These are phyloP conservation scores for Erysimum cheiri DNA, from an alignment of 441 rosid genomes.

Conservation along the genomic window DNA sequence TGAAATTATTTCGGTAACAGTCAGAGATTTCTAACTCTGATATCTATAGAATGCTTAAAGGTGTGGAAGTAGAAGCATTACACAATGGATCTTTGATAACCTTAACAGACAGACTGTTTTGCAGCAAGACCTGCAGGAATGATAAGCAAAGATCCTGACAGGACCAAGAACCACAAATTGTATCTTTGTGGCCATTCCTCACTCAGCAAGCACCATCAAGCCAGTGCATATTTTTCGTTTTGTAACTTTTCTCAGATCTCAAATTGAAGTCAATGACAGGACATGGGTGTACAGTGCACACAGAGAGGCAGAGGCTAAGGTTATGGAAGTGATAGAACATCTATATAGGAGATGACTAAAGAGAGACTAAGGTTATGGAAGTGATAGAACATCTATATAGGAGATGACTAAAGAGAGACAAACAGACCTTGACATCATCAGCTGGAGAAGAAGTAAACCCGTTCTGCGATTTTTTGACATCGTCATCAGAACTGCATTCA, in stretches of 20 bases:
- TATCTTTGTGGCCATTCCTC: constrained; percentile 7
- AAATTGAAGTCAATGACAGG: constrained; percentile 26
- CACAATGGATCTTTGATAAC: constrained; percentile 5
- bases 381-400: no score
- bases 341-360: background rate
- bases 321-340: constrained; percentile 13
- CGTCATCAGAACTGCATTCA: constrained; percentile 75
- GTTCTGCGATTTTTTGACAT: constrained; percentile 65
- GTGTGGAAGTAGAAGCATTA: constrained; percentile 2
- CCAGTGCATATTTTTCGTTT: constrained; percentile 6
- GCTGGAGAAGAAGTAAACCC: constrained; percentile 59
- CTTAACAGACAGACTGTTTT: constrained; percentile 21
- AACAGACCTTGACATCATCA: constrained; percentile 66
- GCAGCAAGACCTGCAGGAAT: constrained; percentile 14
- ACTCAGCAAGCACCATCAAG: constrained; percentile 16
- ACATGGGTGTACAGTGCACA: background rate
- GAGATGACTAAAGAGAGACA: no score
- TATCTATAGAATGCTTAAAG: background rate
- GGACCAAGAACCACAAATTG: constrained; percentile 22
- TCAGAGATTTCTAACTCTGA: background rate
- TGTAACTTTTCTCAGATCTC: constrained; percentile 25
- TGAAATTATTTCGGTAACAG: background rate
- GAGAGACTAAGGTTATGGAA: no score
- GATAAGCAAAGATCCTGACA: constrained; percentile 13
- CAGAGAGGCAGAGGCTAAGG: constrained; percentile 7